Evolutionary conservation across 495 filamentous ascomycete genomes (phyloP), one percentile per base, ranked within the genome.

Genomic region (Coniosporium apollinis): DNA sequence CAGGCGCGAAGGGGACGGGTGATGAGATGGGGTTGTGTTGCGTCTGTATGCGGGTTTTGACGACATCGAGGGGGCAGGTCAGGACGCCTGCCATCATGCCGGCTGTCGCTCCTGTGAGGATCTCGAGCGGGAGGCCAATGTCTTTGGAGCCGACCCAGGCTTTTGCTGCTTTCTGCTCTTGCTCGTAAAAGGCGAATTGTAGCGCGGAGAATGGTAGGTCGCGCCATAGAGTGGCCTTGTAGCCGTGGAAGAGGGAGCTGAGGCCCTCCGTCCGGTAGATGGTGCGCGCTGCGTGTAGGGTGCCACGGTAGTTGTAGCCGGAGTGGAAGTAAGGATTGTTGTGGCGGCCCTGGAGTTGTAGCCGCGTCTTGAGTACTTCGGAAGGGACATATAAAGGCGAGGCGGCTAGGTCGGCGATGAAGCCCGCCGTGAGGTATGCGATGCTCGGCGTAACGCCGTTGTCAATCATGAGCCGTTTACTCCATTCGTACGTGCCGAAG

Each of bases 181-280:
- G 81, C 56, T 97, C 89, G 56, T 94, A 97, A 53, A 97, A 96
- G 36, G 91, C 83, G 56, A 96, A 97, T 52, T 94, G 87, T 5
- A 97, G 60, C 0, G 89, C 89, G 8, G 84, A 93, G 52, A 92
- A 97, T 1, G 89, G 89, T 4, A 97, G 69, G 51, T 96, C 89
- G 38, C 89, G 80, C 62, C 80, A 91, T 16, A 97, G 72, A 0
- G 89, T 97, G 11, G 89, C 79, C 50, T 85, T 86, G 54, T 89
- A 97, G 2, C 91, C 91, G 49, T 92, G 77, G 54, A 93, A 94
- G 2, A 97, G 65, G 10, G 91, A 89, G 0, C 69, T 65, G 22
- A 82, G 60, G 0, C 89, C 89, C 59, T 96, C 91, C 22, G 66
- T 65, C 20, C 70, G 71, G 19, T 86, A 62, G 22, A 97, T 94